phyloP scores from a whole-genome alignment of 2,329 filamentous ascomycete species.

The Dactylellina parvicollis region DNA sequence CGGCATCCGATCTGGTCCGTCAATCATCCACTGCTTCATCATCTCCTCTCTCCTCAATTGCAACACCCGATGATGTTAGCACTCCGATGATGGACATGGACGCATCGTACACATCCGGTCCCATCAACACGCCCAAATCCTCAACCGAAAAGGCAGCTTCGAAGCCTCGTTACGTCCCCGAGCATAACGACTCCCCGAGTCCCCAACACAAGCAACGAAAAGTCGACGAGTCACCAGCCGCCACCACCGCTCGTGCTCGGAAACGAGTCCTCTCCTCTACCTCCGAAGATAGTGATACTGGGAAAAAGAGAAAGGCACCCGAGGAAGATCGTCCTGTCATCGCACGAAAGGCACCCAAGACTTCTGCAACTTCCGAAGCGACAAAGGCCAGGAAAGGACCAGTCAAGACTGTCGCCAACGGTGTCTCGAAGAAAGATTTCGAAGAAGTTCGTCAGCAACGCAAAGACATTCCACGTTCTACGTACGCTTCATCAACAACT shows the following conservation, averaged over 20 bases:
- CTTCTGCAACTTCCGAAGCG: conserved; percentile 18
- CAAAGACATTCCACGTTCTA: conserved; percentile 32
- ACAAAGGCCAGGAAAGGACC: conserved; percentile 28
- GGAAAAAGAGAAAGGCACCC: conserved; percentile 39
- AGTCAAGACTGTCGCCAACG: conserved; percentile 25
- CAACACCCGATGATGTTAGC: conserved; percentile 44
- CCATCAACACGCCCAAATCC: conserved; percentile 28
- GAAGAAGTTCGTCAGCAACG: conserved; percentile 25
- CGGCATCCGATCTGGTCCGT: conserved; percentile 32
- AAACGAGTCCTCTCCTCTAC: conserved; percentile 37
- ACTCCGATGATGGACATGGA: conserved; percentile 45
- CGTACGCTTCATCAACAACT: conserved; percentile 42
- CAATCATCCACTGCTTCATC: conserved; percentile 49
- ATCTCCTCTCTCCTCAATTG: conserved; percentile 45
- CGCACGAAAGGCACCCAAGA: conserved; percentile 46
- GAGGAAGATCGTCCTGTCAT: conserved; percentile 39
- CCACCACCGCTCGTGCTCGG: conserved; percentile 16
- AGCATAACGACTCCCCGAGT: conserved; percentile 35
- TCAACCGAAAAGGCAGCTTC: conserved; percentile 39
- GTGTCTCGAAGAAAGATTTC: conserved; percentile 47
- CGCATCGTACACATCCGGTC: conserved; percentile 46
- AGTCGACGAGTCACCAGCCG: conserved; percentile 15
- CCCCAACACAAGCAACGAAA: conserved; percentile 40
- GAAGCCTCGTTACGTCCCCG: conserved; percentile 47
- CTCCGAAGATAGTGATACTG: conserved; percentile 42